A percentile compares a stretch with the other conserved stretches of the same genome.
Evolutionary conservation across 768 basidiomycete species (phyloP).

Genomic region (Leccinum boreale): DNA sequence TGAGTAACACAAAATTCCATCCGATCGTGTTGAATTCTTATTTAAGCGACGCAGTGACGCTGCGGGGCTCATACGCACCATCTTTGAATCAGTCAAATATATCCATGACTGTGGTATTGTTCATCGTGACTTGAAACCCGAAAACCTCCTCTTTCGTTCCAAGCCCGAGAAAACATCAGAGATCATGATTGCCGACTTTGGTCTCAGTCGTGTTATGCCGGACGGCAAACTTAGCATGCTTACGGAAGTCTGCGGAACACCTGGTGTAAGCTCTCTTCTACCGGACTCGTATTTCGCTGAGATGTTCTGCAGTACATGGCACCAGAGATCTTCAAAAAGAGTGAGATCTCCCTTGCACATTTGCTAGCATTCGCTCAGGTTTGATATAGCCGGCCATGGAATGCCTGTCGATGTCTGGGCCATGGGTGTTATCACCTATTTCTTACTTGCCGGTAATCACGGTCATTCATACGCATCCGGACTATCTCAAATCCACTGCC

Average conservation of each 20-base stretch:
- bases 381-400: constrained; percentile 71
- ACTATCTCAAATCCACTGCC: constrained; percentile 14
- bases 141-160: constrained; percentile 94
- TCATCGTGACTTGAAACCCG: constrained; percentile 95
- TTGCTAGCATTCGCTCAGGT: neutral
- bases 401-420: constrained; percentile 97
- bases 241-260: constrained; percentile 95
- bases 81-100: constrained; percentile 85
- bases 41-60: constrained; percentile 65
- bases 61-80: constrained; percentile 80
- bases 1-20: constrained; percentile 34
- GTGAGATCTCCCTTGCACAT: constrained; percentile 38
- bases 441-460: constrained; percentile 68
- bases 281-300: constrained; percentile 3
- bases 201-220: constrained; percentile 86
- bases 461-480: neutral
- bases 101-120: constrained; percentile 92
- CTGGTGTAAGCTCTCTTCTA: constrained; percentile 52
- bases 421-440: constrained; percentile 98
- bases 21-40: constrained; percentile 13
- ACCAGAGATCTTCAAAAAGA: constrained; percentile 93
- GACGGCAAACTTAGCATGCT: constrained; percentile 83
- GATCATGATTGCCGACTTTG: constrained; percentile 97
- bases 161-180: constrained; percentile 81
- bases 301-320: constrained; percentile 71